phyloP scores from a whole-genome alignment of 192 early-diverging fungal genomes.

The Backusella australiensis region DNA sequence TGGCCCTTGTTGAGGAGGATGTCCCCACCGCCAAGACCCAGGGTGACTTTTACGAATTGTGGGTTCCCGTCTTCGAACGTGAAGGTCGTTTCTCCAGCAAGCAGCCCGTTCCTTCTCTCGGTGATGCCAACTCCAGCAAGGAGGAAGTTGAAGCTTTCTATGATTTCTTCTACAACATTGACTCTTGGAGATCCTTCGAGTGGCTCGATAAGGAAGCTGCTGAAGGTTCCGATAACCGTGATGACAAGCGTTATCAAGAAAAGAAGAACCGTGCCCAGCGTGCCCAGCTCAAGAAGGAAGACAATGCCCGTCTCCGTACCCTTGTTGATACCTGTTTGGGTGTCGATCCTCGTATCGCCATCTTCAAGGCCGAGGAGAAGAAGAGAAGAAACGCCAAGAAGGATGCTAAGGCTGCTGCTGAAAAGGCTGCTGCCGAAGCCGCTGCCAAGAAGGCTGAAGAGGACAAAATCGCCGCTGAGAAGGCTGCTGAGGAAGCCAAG shows the following conservation, averaged over 20 bases:
- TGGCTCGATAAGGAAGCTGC: conserved; percentile 96
- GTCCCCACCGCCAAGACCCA: conserved; percentile 74
- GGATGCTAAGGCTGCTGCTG: conserved; percentile 78
- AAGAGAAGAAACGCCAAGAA: conserved; percentile 88
- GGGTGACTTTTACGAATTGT: conserved; percentile 82
- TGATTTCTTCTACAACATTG: conserved; percentile 83
- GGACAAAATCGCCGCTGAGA: conserved; percentile 34
- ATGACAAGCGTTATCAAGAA: conserved; percentile 95
- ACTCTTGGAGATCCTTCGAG: conserved; percentile 99
- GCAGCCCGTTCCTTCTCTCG: conserved; percentile 82
- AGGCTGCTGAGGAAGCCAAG: conserved; percentile 67
- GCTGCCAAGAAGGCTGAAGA: conserved; percentile 54
- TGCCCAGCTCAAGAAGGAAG: conserved; percentile 94
- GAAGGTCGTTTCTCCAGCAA: conserved; percentile 91
- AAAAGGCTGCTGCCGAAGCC: conserved; percentile 53
- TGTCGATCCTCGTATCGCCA: conserved; percentile 86
- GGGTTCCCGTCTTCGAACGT: conserved; percentile 79
- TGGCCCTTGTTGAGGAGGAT: conserved; percentile 53
- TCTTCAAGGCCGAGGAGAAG: conserved; percentile 91
- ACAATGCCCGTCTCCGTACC: conserved; percentile 82
- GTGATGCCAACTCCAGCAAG: conserved; percentile 58
- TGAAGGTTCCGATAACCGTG: conserved; percentile 86
- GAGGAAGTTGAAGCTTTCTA: conserved; percentile 82
- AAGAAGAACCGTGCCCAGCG: conserved; percentile 94
- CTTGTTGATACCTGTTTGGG: conserved; percentile 77